Evolutionary conservation across 2,329 filamentous ascomycete genomes (phyloP), one percentile per base, ranked within the genome.

Genomic region (Setomelanomma holmii): DNA sequence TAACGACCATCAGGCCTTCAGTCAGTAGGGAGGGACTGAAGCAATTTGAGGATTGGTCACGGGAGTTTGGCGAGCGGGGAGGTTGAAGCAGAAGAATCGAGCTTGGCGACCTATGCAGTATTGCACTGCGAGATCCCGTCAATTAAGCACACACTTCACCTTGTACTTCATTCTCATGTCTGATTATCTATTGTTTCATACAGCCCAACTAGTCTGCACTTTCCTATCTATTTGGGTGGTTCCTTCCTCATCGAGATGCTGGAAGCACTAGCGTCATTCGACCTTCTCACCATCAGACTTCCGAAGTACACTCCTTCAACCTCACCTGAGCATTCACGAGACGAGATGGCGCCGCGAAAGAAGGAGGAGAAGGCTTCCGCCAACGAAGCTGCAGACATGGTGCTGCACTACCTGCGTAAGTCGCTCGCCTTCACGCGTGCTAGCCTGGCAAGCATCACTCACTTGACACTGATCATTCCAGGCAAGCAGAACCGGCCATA

Each of bases 1-100:
- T 99, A 55, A 78, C 81, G 35, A 96, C 87, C 14, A 98, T 99
- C 58, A 82, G 93, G 40, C 93, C 95, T 0, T 96, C 91, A 74
- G 93, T 99, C 3, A 91, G 90, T 69, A 89, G 88, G 70, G 82
- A 90, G 46, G 92, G 95, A 0, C 76, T 99, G 34, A 89, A 91
- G 70, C 85, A 92, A 69, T 97, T 96, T 72, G 95, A 98, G 75
- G 89, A 96, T 58, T 99, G 95, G 95, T 92, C 95, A 2, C 86
- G 75, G 70, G 89, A 96, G 72, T 99, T 95, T 80, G 95, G 95
- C 40, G 95, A 99, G 76, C 80, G 93, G 35, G 93, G 92, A 30
- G 91, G 91, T 17, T 96, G 51, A 66, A 22, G 6, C n/a, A n/a
- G n/a, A 16, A 22, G n/a, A n/a, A 12, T 23, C 5, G 14, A 27